Conservation (phyloP, 2,329 filamentous ascomycete genomes). For the Davidsoniella australis region DNA sequence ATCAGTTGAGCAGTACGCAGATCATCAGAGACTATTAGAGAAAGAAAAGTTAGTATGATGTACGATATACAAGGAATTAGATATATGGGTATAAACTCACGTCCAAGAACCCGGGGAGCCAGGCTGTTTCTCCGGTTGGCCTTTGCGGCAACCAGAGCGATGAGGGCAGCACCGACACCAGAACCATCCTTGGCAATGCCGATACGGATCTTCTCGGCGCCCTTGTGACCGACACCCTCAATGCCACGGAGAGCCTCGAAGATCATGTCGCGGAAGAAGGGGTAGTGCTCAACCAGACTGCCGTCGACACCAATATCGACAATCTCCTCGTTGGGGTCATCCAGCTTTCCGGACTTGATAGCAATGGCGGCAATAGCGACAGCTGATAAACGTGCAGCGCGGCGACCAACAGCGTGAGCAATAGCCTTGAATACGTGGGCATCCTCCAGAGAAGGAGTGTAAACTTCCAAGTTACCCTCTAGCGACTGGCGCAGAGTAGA, state of each 20-base stretch:
- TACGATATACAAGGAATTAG: background rate
- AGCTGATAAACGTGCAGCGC: slow-evolving; percentile 73
- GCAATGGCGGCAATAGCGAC: slow-evolving; percentile 77
- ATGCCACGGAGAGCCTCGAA: slow-evolving; percentile 64
- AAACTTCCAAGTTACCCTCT: slow-evolving; percentile 58
- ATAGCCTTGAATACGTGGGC: slow-evolving; percentile 76
- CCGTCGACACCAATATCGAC: slow-evolving; percentile 89
- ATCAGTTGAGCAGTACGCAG: slow-evolving; percentile 19
- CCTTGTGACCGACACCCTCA: slow-evolving; percentile 57
- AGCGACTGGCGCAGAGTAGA: slow-evolving; percentile 61
- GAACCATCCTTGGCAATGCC: slow-evolving; percentile 95
- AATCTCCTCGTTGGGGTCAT: slow-evolving; percentile 46
- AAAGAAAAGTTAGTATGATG: slow-evolving; percentile 1
- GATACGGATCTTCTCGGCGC: slow-evolving; percentile 77
- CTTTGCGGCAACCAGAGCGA: slow-evolving; percentile 67
- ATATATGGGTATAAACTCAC: background rate
- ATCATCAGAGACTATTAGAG: slow-evolving; percentile 18
- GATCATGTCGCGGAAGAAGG: slow-evolving; percentile 76
- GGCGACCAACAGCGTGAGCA: slow-evolving; percentile 67
- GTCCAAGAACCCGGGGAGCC: slow-evolving; percentile 7
- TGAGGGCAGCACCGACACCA: slow-evolving; percentile 61
- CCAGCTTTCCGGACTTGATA: slow-evolving; percentile 59
- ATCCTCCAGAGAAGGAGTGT: slow-evolving; percentile 63
- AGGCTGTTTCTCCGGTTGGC: slow-evolving; percentile 10
- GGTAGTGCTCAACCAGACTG: slow-evolving; percentile 88